These are phyloP conservation scores for Isoetes engelmannii DNA, from an alignment of 83 land plant genomes.

Conservation along the genomic window DNA sequence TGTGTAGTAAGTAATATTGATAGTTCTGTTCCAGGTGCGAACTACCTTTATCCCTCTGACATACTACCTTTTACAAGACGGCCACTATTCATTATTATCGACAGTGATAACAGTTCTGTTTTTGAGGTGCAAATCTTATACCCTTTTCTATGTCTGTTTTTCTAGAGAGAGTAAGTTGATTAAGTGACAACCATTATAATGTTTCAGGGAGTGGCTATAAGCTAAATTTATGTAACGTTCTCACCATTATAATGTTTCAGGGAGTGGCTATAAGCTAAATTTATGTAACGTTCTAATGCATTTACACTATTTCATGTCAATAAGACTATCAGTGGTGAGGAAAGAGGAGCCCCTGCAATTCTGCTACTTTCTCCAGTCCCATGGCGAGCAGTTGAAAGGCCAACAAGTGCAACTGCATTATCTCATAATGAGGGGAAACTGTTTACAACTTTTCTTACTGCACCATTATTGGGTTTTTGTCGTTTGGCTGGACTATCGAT, in stretches of 20 bases:
- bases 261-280: too few species aligned
- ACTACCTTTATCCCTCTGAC: constrained; percentile 71
- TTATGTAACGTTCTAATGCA: neutral
- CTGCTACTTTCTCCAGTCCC: constrained; percentile 72
- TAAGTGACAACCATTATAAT: too few species aligned
- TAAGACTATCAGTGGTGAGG: constrained; percentile 79
- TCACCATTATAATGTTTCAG: too few species aligned
- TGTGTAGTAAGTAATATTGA: too few species aligned
- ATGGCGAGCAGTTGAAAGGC: constrained; percentile 30
- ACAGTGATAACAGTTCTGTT: constrained; percentile 80
- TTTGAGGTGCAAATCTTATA: constrained; percentile 67
- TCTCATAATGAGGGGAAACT: constrained; percentile 48
- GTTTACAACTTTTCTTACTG: constrained; percentile 85
- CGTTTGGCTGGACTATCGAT: constrained; percentile 48
- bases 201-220: too few species aligned
- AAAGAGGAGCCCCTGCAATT: constrained; percentile 79
- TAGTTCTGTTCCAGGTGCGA: constrained; percentile 16
- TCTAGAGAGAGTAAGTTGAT: neutral
- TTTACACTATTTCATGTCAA: constrained; percentile 7
- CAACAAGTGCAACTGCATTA: constrained; percentile 22
- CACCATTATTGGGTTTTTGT: constrained; percentile 86
- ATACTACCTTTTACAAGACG: constrained; percentile 86
- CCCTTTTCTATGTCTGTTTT: neutral
- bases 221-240: too few species aligned
- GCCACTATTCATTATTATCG: constrained; percentile 82